Percentiles rank a stretch among this genome's conserved stretches.
phyloP scores from a whole-genome alignment of 768 basidiomycete genomes.

The Leccinum boreale region DNA sequence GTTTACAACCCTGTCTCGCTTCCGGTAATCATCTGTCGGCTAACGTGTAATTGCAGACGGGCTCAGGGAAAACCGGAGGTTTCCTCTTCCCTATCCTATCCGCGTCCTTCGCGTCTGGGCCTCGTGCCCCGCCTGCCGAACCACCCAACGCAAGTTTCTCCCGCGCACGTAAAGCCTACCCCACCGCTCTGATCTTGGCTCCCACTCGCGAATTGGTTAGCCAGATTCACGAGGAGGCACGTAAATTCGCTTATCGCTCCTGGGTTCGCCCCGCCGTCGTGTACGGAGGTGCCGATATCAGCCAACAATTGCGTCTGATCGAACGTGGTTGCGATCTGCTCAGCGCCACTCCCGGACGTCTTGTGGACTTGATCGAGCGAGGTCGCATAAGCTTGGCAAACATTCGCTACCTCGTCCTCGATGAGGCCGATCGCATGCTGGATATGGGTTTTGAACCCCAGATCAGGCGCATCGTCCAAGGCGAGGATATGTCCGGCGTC shows the following conservation, averaged over 20 bases:
- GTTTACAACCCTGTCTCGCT: slow-evolving; percentile 19
- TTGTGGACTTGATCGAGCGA: slow-evolving; percentile 97
- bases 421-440: slow-evolving; percentile 99
- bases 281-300: slow-evolving; percentile 98
- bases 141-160: slow-evolving; percentile 47
- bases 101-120: slow-evolving; percentile 83
- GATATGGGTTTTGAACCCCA: slow-evolving; percentile 99
- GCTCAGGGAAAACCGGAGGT: slow-evolving; percentile 98
- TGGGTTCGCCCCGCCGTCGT: slow-evolving; percentile 99
- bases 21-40: slow-evolving; percentile 8
- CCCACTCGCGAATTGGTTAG: slow-evolving; percentile 98
- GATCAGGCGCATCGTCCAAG: slow-evolving; percentile 96
- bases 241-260: slow-evolving; percentile 98
- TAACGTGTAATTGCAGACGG: slow-evolving; percentile 61
- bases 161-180: slow-evolving; percentile 85
- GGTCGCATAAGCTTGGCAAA: slow-evolving; percentile 95
- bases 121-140: slow-evolving; percentile 63
- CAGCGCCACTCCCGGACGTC: slow-evolving; percentile 94
- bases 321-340: slow-evolving; percentile 97
- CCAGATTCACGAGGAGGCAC: slow-evolving; percentile 98
- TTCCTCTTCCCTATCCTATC: slow-evolving; percentile 99
- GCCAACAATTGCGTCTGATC: slow-evolving; percentile 86
- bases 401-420: slow-evolving; percentile 96
- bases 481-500: slow-evolving; percentile 97
- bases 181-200: slow-evolving; percentile 95